A percentile compares a stretch with the other conserved stretches of the same genome.
These are phyloP conservation scores for Talaromyces amestolkiae DNA, from an alignment of 2,329 filamentous ascomycete genomes.

Conservation along the genomic window DNA sequence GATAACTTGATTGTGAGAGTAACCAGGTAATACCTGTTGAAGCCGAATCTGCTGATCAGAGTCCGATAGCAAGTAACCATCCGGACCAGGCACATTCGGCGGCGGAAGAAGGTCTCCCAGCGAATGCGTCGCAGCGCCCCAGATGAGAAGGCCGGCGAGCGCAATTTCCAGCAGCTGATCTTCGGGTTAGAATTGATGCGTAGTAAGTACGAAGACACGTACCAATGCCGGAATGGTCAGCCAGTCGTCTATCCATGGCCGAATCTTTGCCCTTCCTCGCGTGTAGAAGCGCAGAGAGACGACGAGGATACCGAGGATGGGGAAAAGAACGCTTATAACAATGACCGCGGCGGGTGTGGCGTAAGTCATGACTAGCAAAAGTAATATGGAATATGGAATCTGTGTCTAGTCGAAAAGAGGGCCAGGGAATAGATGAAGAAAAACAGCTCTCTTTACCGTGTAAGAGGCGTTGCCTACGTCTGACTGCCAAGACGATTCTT, in stretches of 20 bases:
- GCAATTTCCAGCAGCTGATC: neutral
- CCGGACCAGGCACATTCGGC: slow-evolving; percentile 3
- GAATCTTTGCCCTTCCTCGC: neutral
- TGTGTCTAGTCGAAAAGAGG: neutral
- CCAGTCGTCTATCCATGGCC: slow-evolving; percentile 7
- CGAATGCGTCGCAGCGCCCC: neutral
- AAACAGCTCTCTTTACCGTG: too few species aligned
- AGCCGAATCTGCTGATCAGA: slow-evolving; percentile 6
- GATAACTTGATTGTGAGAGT: too few species aligned
- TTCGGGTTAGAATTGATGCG: neutral
- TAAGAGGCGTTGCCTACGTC: neutral
- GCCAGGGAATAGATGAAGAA: neutral
- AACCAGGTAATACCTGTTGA: neutral
- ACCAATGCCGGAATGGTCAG: slow-evolving; percentile 1
- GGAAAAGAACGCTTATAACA: neutral
- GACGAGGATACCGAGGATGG: neutral
- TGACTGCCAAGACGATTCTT: neutral
- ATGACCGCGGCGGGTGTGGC: neutral
- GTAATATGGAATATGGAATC: too few species aligned
- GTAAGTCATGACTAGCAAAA: neutral
- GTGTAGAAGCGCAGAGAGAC: slow-evolving; percentile 6
- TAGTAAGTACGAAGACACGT: neutral
- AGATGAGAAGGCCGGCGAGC: slow-evolving; percentile 3
- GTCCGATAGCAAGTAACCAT: neutral
- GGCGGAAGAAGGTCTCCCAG: slow-evolving; percentile 3